Percentiles rank a stretch among this genome's conserved stretches.
Evolutionary conservation across 768 basidiomycete species (phyloP).

Genomic region (Pleurotus salmoneostramineus): DNA sequence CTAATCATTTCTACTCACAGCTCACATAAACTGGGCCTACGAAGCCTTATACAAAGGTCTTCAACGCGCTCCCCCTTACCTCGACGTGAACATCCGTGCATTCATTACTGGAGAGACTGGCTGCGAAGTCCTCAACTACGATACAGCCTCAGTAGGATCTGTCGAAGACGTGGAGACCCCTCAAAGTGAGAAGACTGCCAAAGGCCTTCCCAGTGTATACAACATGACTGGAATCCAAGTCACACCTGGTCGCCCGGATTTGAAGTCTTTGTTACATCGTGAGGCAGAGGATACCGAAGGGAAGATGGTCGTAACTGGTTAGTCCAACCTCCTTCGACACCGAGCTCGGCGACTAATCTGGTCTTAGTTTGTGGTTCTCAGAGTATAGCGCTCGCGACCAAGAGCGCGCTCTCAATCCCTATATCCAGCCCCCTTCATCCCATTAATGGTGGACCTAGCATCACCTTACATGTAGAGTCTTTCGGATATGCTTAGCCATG

Average conservation of each 20-base stretch:
- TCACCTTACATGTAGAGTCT: conserved; percentile 30
- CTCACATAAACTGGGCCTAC: conserved; percentile 43
- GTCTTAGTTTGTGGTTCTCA: conserved; percentile 37
- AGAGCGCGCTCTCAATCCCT: conserved; percentile 27
- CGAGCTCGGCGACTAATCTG: neutral
- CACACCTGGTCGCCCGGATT: conserved; percentile 37
- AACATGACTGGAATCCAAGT: conserved; percentile 13
- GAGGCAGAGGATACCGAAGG: conserved; percentile 28
- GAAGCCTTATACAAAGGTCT: conserved; percentile 29
- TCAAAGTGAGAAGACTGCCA: conserved; percentile 14
- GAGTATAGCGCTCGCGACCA: conserved; percentile 26
- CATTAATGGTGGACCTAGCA: conserved; percentile 29
- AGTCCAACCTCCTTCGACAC: conserved; percentile 8
- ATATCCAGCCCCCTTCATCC: conserved; percentile 18
- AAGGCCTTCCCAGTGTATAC: conserved; percentile 17
- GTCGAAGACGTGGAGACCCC: conserved; percentile 10
- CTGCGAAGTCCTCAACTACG: conserved; percentile 15
- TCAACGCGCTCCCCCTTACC: conserved; percentile 19
- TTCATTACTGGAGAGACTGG: conserved; percentile 29
- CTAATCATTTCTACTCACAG: conserved; percentile 10
- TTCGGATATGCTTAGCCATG: conserved; percentile 19
- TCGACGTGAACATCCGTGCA: conserved; percentile 36
- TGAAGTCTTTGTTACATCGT: conserved; percentile 28
- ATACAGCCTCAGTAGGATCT: conserved; percentile 12
- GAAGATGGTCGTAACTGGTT: conserved; percentile 38